Conservation (phyloP, 345 rosid species). For the Moricandia arvensis region DNA sequence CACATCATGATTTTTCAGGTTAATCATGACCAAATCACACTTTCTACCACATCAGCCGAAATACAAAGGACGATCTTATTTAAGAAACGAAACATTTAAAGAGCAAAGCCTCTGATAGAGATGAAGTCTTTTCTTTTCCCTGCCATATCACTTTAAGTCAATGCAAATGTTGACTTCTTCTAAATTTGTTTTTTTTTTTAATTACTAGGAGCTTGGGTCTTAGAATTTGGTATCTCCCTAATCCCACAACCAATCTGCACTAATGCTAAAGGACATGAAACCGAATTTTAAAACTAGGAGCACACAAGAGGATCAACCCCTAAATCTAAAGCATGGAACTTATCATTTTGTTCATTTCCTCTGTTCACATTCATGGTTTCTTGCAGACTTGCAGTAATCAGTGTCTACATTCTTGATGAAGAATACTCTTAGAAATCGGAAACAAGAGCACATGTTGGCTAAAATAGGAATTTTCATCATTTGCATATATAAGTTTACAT, state of each 20-base stretch:
- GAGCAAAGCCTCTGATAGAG: background rate
- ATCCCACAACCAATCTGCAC: no score
- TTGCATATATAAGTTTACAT: background rate
- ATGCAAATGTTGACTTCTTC: background rate
- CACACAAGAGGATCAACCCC: no score
- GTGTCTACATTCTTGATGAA: background rate
- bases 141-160: no score
- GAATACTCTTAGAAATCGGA: background rate
- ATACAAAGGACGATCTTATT: background rate
- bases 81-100: background rate
- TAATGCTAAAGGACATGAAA: no score
- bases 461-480: background rate
- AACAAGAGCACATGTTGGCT: background rate
- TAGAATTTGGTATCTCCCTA: no score
- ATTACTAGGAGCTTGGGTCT: no score
- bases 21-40: background rate
- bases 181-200: no score
- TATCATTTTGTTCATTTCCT: background rate
- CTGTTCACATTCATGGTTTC: background rate
- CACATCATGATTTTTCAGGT: background rate
- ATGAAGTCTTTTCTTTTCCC: background rate
- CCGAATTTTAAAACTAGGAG: no score
- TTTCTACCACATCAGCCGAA: background rate
- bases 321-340: background rate
- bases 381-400: background rate